Base-by-base conservation (phyloP, 2,329 filamentous ascomycete species). In the Exophiala bonariae region DNA sequence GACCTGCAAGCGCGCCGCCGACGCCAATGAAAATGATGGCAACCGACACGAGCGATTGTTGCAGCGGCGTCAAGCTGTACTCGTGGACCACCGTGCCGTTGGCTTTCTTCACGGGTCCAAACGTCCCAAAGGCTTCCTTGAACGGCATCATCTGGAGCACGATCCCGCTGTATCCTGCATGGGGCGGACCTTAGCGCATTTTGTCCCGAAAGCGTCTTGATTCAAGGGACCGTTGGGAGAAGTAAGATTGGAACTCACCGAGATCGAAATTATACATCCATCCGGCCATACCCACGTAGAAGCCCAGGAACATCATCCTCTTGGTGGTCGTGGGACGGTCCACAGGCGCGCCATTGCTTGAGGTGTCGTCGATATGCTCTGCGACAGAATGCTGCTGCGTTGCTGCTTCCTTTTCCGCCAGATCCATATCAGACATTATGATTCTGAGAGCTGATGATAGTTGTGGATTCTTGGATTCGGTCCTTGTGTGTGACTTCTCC, bases 231-330 rank as follows among this genome's bases (percentile, higher is more conserved):
- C n/a, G n/a, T n/a, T n/a, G n/a, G n/a, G n/a, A n/a, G n/a, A n/a
- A n/a, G n/a, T n/a, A n/a, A n/a, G n/a, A 9, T 31, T n/a, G n/a
- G 28, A 31, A 34, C 32, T 14, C 17, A 34, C 32, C 32, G 14
- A 34, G 32, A 34, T 34, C 32, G 17, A 34, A 34, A 18, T 34
- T 34, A n/a, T 34, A 34, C 32, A 34, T 34, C 32, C 32, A 34
- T 5, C 32, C 32, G 5, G 32, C 6, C 32, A 34, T 34, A 18
- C 32, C 32, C 8, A 34, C 32, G 17, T 34, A 34, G 8, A 34
- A 14, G 6, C 32, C 32, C 32, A 34, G 14, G n/a, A 6, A 34
- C 17, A 34, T 34, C 32, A 34, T 34, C 14, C 32, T 34, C 32
- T 18, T 14, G 6, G 32, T 34, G 17, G 17, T 6, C 14, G 6